Base-by-base conservation (phyloP, 345 rosid genomes). In the Citrus australasica region DNA sequence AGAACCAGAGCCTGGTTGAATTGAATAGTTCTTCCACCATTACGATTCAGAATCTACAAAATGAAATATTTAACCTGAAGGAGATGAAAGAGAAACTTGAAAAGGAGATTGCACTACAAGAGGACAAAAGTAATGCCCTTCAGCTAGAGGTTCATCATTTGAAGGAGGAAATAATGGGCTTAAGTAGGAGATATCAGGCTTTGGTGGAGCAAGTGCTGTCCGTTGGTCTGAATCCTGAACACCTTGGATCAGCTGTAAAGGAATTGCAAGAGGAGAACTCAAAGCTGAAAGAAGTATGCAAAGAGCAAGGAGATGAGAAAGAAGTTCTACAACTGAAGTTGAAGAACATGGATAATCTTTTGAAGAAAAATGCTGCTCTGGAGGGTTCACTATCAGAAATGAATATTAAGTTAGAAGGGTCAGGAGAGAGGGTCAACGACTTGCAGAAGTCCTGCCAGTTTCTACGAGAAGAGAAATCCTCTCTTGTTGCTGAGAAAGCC, bases 61-160 rank as follows among this genome's bases (percentile, higher is more conserved):
- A 72, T 40, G 95, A 94, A 81, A 84, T 88, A 69, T 71, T 71
- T 65, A 82, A 86, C 81, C 83, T 91, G 84, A 92, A 80, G 84
- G 91, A 87, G 83, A 76, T 87, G 76, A 94, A 94, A 86, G 89
- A 77, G 76, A 87, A 86, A 71, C 97, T 96, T 60, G 98, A 90
- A 85, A 81, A 83, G 80, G 93, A 94, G 76, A 90, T 92, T 27
- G 80, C 85, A 25, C 82, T 79, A 56, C 97, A 90, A 51, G 81
- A 83, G 53, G 85, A 79, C 77, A 84, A 84, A 82, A 88, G 90
- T 82, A 83, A 84, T 81, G 85, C 84, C 69, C 89, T 90, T 65
- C 95, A 91, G 86, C 92, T 88, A 83, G 95, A 94, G 86, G 88
- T 89, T 68, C n/a, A 66, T 75, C 86, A 86, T 78, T 83, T 96